phyloP scores from a whole-genome alignment of 1,284 basidiomycete species.

The Malassezia slooffiae region DNA sequence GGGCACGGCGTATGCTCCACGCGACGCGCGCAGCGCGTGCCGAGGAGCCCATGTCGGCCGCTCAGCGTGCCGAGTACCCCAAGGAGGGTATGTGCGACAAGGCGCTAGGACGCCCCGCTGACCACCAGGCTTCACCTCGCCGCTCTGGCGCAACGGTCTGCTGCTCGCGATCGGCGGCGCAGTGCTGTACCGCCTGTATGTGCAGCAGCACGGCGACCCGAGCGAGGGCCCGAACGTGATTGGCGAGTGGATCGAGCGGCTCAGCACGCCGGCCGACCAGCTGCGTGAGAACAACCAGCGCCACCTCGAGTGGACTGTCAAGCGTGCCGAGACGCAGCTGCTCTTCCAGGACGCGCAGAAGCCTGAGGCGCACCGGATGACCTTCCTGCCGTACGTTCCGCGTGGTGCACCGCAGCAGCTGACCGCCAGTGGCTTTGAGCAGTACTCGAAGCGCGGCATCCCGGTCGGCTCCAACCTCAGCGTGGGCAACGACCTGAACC shows the following conservation, averaged over 20 bases:
- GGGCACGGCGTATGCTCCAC: conserved; percentile 7
- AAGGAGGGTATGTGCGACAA: conserved; percentile 8
- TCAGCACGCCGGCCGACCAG: conserved; percentile 1
- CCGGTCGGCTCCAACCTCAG: conserved; percentile 8
- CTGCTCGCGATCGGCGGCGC: background rate
- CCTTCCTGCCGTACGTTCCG: conserved; percentile 8
- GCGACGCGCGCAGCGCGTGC: conserved; percentile 5
- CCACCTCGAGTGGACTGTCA: conserved; percentile 12
- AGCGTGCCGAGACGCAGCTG: conserved; percentile 13
- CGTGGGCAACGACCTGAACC: conserved; percentile 7
- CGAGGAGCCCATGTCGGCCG: conserved; percentile 9
- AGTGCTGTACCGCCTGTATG: background rate
- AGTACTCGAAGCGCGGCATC: conserved; percentile 11
- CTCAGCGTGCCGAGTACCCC: conserved; percentile 13
- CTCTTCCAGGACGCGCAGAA: conserved; percentile 15
- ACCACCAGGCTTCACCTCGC: conserved; percentile 12
- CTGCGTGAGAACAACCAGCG: conserved; percentile 5
- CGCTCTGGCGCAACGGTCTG: conserved; percentile 6
- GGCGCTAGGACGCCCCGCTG: too few relatives aligned
- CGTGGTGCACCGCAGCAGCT: background rate
- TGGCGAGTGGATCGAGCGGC: conserved; percentile 3
- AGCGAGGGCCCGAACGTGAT: conserved; percentile 4
- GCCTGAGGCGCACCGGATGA: conserved; percentile 10
- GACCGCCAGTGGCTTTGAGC: conserved; percentile 10
- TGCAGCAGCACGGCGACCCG: background rate